A percentile compares a stretch with the other conserved stretches of the same genome.
phyloP scores from a whole-genome alignment of 352 stramenopile genomes.

The Blastocystis sp. region DNA sequence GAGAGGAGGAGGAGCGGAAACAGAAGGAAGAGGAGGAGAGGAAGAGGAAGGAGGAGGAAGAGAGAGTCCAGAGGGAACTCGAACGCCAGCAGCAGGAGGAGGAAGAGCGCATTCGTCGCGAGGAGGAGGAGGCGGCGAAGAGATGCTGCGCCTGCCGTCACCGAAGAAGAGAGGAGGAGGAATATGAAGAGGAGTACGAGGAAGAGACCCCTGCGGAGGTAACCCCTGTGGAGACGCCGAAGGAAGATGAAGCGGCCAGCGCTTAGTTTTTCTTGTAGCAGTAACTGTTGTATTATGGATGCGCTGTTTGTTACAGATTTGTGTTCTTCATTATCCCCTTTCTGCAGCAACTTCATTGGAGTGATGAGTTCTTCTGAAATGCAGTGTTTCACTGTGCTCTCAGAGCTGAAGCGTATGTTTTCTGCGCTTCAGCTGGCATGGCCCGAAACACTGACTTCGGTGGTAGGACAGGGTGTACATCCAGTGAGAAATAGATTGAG shows the following conservation, averaged over 20 bases:
- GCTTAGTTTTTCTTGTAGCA: neutral
- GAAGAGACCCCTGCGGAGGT: neutral
- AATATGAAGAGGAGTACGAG: neutral
- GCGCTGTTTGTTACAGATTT: conserved; percentile 12
- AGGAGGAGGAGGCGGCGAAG: conserved; percentile 54
- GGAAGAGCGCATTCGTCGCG: conserved; percentile 1
- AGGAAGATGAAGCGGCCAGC: neutral
- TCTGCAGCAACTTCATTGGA: conserved; percentile 8
- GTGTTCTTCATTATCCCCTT: conserved; percentile 18
- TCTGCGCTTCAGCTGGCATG: conserved; percentile 20
- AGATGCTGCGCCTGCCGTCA: conserved; percentile 50
- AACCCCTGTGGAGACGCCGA: neutral
- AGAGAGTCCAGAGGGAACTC: neutral
- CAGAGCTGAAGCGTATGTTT: conserved; percentile 24
- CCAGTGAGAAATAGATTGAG: conserved; percentile 22
- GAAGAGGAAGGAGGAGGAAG: conserved; percentile 5
- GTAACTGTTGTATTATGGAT: conserved; percentile 14
- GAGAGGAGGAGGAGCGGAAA: conserved; percentile 8
- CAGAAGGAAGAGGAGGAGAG: neutral
- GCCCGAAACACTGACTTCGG: neutral
- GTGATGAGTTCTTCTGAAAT: neutral
- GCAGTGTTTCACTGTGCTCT: neutral
- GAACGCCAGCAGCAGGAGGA: neutral
- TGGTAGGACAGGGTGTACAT: neutral
- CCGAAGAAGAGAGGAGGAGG: neutral